Base-by-base conservation (phyloP, 2,329 filamentous ascomycete genomes). In the Rhynchosporium graminicola region DNA sequence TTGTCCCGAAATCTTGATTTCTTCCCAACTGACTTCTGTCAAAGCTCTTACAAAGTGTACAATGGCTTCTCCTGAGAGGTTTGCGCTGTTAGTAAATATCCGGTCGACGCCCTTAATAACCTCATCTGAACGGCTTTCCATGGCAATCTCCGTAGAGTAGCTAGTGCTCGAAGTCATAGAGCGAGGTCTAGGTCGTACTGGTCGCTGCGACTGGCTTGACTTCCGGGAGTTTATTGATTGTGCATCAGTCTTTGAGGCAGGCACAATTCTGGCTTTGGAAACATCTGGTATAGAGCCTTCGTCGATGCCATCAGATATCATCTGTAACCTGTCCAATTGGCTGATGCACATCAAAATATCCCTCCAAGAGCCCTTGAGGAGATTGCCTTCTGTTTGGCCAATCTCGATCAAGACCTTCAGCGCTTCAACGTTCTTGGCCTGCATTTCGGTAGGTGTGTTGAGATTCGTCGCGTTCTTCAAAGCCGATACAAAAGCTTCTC, bases 1-100 rank as follows among this genome's bases (percentile, higher is more conserved):
- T 61, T 94, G 91, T 0, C 95, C 95, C 0, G 95, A 98, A 3
- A 95, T 96, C 74, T 96, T 94, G 72, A 99, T 99, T 76, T 99
- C 95, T 73, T 98, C 94, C 95, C 95, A 98, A 76, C 94, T 98
- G 68, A 99, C 94, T 74, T 97, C 92, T 7, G 91, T 96, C 63
- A 99, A 78, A 0, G 95, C 93, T 61, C 88, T 87, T 57, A 97
- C 94, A 74, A 99, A 99, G 74, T 96, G 89, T 1, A 98, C 90
- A 71, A 99, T 99, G 3, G 94, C 93, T 68, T 97, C 92, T 63
- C 93, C 93, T 4, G 90, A 93, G 2, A 99, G 82, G 70, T 96
- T 93, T 8, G 93, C 94, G 0, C 95, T 98, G 73, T 96, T 97
- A 54, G 92, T 96, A 74, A 99, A 99, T 71, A 99, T 98, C 45